Evolutionary conservation across 306 rosid species (phyloP), one percentile per base, ranked within the genome.

Genomic region (Trifolium fragiferum): DNA sequence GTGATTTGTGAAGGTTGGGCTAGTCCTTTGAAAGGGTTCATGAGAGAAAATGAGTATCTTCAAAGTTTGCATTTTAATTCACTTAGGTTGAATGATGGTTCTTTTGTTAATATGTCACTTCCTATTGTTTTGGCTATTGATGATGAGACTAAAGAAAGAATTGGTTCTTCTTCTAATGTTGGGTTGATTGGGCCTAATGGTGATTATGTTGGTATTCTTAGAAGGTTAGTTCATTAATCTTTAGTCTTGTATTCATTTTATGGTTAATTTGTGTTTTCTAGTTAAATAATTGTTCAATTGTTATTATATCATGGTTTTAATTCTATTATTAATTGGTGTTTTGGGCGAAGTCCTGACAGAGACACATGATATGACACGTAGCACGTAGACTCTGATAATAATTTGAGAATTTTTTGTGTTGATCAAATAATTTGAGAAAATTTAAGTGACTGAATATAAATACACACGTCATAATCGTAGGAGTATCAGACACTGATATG

Each of bases 1-100:
- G 98, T 95, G 53, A 73, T 95, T 64, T 67, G 96, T 66, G 97
- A 95, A 78, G 98, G 99, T 13, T 95, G 99, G 98, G 90, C 99
- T 3, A 92, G 93, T 80, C 99, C 99, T 1, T 83, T 95, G 67
- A 81, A 72, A 68, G 99, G 99, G 80, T 95, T 95, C 81, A 95
- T 95, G 99, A 90, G 97, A 65, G 99, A 95, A 62, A 81, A 78
- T 41, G 87, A 95, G 87, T 95, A 92, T 82, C 85, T 95, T 72
- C 98, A 95, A 82, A 83, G 89, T 66, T 84, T 95, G 92, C 99
- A 95, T 83, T 95, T 95, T 85, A 95, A 90, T 82, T 89, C 88
- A 3, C 13, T 92, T 68, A 87, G 89, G 82, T 37, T 68, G 70
- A 68, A 85, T 10, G 89, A 85, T 82, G 99, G 99, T 21, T 84